A percentile compares a stretch with the other conserved stretches of the same genome.
These are phyloP conservation scores for Penicillium roqueforti DNA, from an alignment of 495 filamentous ascomycete species.

Conservation along the genomic window DNA sequence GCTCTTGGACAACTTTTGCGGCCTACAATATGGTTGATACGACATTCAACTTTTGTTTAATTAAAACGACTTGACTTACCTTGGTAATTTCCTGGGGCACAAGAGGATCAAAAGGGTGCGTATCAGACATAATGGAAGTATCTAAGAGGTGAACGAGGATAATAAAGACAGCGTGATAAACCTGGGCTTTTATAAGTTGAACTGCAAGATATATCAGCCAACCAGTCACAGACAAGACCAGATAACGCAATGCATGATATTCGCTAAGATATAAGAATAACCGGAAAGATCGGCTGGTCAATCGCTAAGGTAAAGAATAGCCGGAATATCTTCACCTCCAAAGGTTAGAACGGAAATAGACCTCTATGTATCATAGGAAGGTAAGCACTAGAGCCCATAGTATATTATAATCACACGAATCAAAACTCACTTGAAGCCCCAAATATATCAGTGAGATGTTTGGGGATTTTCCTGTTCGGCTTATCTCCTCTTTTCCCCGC, in stretches of 20 bases:
- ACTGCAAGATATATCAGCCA: neutral
- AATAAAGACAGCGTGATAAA: no score
- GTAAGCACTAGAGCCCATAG: no score
- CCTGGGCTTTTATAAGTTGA: no score
- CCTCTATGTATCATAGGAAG: no score
- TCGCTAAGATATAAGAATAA: constrained; percentile 27
- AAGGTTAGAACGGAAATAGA: neutral
- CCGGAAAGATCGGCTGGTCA: constrained; percentile 8
- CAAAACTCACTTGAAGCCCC: no score
- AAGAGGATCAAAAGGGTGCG: constrained; percentile 30
- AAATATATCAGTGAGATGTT: no score
- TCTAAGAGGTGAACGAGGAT: no score
- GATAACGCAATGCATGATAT: constrained; percentile 9
- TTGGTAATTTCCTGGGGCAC: constrained; percentile 21
- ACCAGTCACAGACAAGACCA: neutral
- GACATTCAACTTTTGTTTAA: neutral
- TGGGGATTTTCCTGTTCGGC: no score
- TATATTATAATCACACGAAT: no score
- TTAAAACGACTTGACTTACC: constrained; percentile 1
- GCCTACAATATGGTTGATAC: constrained; percentile 5
- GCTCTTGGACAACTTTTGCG: constrained; percentile 9
- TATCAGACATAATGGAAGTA: constrained; percentile 4
- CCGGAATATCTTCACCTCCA: constrained; percentile 8
- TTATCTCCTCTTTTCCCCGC: neutral
- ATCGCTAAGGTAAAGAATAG: constrained; percentile 27